Evolutionary conservation across 2,329 filamentous ascomycete species (phyloP), one percentile per base, ranked within the genome.

Genomic region (Didymella pinodella): DNA sequence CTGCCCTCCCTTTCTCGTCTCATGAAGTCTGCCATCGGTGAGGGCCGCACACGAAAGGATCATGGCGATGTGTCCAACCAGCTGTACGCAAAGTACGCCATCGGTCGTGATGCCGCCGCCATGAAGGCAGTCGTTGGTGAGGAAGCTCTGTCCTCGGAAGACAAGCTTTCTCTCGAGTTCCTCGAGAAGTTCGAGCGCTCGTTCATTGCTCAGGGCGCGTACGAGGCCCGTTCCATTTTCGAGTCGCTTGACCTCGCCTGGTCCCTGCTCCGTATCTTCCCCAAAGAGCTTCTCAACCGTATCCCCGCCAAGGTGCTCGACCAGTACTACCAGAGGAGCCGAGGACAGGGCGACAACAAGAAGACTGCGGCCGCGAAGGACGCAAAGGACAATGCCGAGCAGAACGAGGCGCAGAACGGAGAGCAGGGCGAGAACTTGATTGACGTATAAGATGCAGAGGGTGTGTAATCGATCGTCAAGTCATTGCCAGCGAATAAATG

Each of bases 61-160:
- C 95, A 99, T 81, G 92, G 92, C 70, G 95, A 99, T 81, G 95
- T 99, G 49, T 99, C 95, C 69, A 99, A 99, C 85, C 95, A 99
- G 85, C 87, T 99, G 66, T 99, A 99, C 79, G 95, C 95, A 81
- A 99, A 99, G 83, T 99, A 99, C 79, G 95, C 95, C 79, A 98
- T 99, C 77, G 95, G 95, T 77, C 93, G 94, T 85, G 95, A 99
- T 75, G 95, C 95, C 20, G 94, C 96, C 36, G 90, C 93, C 77
- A 99, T 99, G 95, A 99, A 98, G 84, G 95, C 95, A 62, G 95
- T 99, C 79, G 95, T 99, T 59, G 95, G 95, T 82, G 96, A 99
- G 82, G 95, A 99, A 79, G 95, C 95, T 32, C 81, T 99, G 75
- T 97, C 93, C 28, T 86, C 91, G 54, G 95, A 99, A 82, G 95